Evolutionary conservation across 2,329 filamentous ascomycete genomes (phyloP).

Genomic region (Chaetomium sp.): DNA sequence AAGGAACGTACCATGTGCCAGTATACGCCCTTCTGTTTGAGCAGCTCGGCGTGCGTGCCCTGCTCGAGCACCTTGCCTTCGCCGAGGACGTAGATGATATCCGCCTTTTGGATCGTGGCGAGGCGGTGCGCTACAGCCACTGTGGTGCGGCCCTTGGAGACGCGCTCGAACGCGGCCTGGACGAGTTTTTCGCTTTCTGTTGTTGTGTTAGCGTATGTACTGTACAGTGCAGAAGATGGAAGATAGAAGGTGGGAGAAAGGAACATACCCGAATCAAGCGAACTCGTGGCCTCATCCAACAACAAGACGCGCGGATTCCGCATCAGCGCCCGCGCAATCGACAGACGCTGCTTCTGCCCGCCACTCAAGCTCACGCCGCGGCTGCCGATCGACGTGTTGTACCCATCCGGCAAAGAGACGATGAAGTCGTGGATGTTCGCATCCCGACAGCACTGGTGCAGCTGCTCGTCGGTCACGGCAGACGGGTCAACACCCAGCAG

Average conservation of each 20-base stretch:
- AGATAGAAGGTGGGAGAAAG: not conserved
- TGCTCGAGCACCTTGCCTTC: slow-evolving; percentile 52
- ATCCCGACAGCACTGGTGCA: slow-evolving; percentile 49
- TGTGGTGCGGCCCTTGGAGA: slow-evolving; percentile 55
- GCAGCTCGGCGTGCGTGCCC: slow-evolving; percentile 46
- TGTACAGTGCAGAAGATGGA: not conserved
- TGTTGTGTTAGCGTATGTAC: slow-evolving; percentile 9
- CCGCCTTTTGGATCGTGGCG: slow-evolving; percentile 70
- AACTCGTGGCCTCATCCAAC: slow-evolving; percentile 67
- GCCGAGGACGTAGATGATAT: slow-evolving; percentile 74
- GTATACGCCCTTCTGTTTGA: slow-evolving; percentile 47
- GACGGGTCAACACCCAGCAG: slow-evolving; percentile 54
- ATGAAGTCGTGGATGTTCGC: slow-evolving; percentile 70
- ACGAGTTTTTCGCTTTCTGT: slow-evolving; percentile 48
- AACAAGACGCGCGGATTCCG: slow-evolving; percentile 60
- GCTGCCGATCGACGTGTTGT: slow-evolving; percentile 61
- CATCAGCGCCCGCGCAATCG: slow-evolving; percentile 63
- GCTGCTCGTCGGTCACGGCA: slow-evolving; percentile 43
- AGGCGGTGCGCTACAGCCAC: slow-evolving; percentile 73
- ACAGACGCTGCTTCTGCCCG: slow-evolving; percentile 66
- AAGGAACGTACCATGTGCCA: slow-evolving; percentile 50
- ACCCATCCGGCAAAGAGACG: slow-evolving; percentile 58
- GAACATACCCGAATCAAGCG: slow-evolving; percentile 47
- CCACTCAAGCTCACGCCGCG: slow-evolving; percentile 58
- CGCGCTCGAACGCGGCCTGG: slow-evolving; percentile 61